phyloP scores from a whole-genome alignment of 768 basidiomycete genomes.

The Leccinum longicurvipes region DNA sequence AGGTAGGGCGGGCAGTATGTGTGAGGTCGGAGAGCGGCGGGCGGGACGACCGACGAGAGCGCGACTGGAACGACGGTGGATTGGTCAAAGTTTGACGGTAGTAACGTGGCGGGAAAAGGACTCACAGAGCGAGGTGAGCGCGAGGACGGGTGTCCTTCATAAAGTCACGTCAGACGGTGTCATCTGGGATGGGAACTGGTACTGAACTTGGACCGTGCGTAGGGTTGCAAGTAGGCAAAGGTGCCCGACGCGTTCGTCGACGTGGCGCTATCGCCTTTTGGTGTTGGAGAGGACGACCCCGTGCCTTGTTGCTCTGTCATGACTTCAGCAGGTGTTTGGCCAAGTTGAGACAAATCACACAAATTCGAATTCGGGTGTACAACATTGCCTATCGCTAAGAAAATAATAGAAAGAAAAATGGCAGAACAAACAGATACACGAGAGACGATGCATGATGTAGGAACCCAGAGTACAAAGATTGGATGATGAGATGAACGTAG shows the following conservation, averaged over 20 bases:
- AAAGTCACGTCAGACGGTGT: conserved; percentile 13
- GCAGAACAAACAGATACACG: conserved; percentile 12
- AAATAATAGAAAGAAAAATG: neutral
- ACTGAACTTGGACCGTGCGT: conserved; percentile 32
- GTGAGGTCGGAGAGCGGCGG: conserved; percentile 26
- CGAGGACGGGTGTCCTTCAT: conserved; percentile 29
- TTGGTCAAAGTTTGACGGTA: neutral
- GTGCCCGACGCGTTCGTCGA: conserved; percentile 18
- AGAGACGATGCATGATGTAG: neutral
- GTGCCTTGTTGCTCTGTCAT: conserved; percentile 8
- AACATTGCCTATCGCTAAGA: conserved; percentile 6
- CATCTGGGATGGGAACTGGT: neutral
- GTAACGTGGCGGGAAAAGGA: neutral
- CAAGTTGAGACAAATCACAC: neutral
- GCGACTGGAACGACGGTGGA: conserved; percentile 30
- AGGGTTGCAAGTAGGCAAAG: conserved; percentile 29
- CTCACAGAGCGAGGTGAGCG: conserved; percentile 36
- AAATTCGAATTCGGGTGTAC: neutral
- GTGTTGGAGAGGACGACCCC: neutral
- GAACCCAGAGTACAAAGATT: neutral
- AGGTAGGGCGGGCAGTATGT: conserved; percentile 40
- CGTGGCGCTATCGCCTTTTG: neutral
- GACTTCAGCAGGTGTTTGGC: neutral
- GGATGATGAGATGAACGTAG: neutral
- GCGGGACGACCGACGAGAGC: conserved; percentile 35